These are phyloP conservation scores for Brasilioporus rufonigricans DNA, from an alignment of 768 basidiomycete genomes.

Conservation along the genomic window DNA sequence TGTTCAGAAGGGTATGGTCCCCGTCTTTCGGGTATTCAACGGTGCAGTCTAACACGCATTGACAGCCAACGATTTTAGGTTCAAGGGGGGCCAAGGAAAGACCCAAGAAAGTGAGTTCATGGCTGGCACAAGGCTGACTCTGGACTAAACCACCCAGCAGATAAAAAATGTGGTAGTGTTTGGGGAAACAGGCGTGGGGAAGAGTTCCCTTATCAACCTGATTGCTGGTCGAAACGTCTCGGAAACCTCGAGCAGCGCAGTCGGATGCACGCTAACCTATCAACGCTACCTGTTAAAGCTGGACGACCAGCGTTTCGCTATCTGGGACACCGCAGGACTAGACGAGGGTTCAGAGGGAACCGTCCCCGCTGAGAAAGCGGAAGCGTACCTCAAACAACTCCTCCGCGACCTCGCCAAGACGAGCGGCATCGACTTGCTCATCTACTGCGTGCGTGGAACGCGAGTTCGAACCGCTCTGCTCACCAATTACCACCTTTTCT, in stretches of 20 bases:
- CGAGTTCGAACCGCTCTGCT: conserved; percentile 33
- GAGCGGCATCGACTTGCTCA: conserved; percentile 38
- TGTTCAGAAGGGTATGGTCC: conserved; percentile 7
- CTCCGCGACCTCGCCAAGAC: conserved; percentile 34
- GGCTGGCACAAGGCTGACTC: neutral
- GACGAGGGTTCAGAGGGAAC: conserved; percentile 28
- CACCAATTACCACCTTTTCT: conserved; percentile 40
- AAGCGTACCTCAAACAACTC: conserved; percentile 32
- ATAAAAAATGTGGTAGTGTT: conserved; percentile 39
- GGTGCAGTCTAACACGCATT: conserved; percentile 1
- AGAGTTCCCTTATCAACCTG: conserved; percentile 46
- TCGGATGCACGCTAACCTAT: conserved; percentile 37
- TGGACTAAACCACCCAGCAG: conserved; percentile 9
- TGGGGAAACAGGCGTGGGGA: conserved; percentile 41
- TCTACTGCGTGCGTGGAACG: conserved; percentile 41
- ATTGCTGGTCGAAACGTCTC: conserved; percentile 30
- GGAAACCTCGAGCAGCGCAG: conserved; percentile 29
- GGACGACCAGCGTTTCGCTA: conserved; percentile 11
- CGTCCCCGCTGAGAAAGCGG: conserved; percentile 30
- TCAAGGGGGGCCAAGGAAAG: neutral
- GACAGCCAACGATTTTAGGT: conserved; percentile 1
- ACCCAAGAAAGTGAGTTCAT: conserved; percentile 11
- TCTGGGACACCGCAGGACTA: conserved; percentile 37
- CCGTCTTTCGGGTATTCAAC: neutral
- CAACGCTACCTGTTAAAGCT: conserved; percentile 23